Conservation (phyloP, 2,329 filamentous ascomycete genomes). For the Coniochaeta sp. region DNA sequence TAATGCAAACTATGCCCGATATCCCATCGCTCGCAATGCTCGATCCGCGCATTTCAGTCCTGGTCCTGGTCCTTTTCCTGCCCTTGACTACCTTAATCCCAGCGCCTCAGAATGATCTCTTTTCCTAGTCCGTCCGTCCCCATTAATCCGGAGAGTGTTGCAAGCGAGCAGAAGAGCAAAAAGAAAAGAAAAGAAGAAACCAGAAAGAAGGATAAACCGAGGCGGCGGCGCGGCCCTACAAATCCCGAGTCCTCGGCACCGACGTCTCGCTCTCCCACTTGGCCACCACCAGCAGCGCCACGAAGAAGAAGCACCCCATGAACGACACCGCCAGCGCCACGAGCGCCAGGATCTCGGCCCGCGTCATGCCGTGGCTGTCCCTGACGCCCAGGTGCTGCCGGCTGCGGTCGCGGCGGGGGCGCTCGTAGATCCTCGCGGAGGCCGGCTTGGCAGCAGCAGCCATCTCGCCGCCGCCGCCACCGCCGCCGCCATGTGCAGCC, state of each 20-base stretch:
- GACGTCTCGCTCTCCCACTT: not conserved
- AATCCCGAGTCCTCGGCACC: not conserved
- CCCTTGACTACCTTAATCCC: not conserved
- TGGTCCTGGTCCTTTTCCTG: not conserved
- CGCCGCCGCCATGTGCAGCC: not conserved
- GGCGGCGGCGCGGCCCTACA: too few relatives aligned
- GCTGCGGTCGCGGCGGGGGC: not conserved
- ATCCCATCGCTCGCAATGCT: not conserved
- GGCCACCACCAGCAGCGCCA: not conserved
- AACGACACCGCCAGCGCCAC: not conserved
- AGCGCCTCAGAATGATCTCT: not conserved
- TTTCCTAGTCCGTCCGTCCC: not conserved
- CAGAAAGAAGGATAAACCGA: too few relatives aligned
- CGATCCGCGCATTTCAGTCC: not conserved
- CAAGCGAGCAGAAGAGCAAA: too few relatives aligned
- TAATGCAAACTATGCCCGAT: not conserved
- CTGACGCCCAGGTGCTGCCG: not conserved
- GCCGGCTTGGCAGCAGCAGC: too few relatives aligned
- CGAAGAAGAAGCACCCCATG: not conserved
- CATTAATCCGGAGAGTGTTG: not conserved
- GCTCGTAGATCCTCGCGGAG: not conserved
- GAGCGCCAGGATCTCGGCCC: not conserved
- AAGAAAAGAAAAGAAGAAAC: not conserved
- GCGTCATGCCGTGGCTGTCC: not conserved
- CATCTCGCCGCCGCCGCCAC: not conserved